phyloP scores from a whole-genome alignment of 805 yeast species.

The Candida quercuum region DNA sequence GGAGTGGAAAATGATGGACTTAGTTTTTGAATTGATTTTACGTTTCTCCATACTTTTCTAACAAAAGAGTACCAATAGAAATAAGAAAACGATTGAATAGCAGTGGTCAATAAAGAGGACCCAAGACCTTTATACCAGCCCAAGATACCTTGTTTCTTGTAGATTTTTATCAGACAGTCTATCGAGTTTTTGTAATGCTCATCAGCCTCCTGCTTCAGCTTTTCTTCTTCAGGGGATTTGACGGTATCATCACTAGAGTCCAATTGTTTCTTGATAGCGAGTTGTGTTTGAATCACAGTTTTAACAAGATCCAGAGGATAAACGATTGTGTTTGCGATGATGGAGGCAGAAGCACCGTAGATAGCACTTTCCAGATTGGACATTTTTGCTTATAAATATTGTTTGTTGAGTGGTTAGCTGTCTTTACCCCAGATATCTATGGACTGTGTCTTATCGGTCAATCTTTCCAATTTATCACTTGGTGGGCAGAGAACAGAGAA shows the following conservation, averaged over 20 bases:
- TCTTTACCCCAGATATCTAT: neutral
- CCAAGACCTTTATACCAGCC: slow-evolving; percentile 74
- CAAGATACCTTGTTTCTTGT: slow-evolving; percentile 48
- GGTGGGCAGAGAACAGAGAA: too few relatives aligned
- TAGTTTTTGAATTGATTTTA: slow-evolving; percentile 27
- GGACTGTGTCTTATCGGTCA: too few relatives aligned
- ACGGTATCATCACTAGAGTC: slow-evolving; percentile 3
- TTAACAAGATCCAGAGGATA: slow-evolving; percentile 79
- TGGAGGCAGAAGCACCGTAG: slow-evolving; percentile 79
- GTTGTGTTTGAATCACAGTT: slow-evolving; percentile 71
- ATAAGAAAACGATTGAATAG: slow-evolving; percentile 75
- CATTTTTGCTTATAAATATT: too few relatives aligned
- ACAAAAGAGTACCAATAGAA: slow-evolving; percentile 84
- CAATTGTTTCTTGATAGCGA: slow-evolving; percentile 13
- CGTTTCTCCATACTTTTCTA: slow-evolving; percentile 43
- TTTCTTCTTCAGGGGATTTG: slow-evolving; percentile 5
- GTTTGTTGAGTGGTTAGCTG: too few relatives aligned
- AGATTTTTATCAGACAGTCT: slow-evolving; percentile 59
- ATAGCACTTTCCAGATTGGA: slow-evolving; percentile 65
- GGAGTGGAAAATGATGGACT: slow-evolving; percentile 40
- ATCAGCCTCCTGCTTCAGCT: slow-evolving; percentile 14
- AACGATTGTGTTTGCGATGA: slow-evolving; percentile 69
- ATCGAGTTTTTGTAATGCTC: slow-evolving; percentile 45
- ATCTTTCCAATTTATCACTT: too few relatives aligned
- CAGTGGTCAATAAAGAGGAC: slow-evolving; percentile 63